phyloP scores from a whole-genome alignment of 495 filamentous ascomycete species.

The Chaetomium fimeti region DNA sequence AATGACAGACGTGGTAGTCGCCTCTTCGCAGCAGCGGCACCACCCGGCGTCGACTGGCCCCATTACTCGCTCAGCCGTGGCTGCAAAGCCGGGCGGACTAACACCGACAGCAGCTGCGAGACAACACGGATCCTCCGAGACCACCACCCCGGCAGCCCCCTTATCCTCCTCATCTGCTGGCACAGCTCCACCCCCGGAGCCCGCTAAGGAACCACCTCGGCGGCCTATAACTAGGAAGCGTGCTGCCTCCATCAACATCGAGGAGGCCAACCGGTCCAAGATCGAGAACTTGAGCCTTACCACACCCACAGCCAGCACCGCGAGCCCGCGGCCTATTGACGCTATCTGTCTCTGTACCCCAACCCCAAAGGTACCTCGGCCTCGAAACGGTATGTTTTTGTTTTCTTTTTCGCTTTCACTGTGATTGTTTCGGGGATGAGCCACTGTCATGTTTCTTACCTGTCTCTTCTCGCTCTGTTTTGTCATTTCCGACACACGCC shows the following conservation, averaged over 20 bases:
- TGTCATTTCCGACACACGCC: background rate
- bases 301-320: conserved; percentile 41
- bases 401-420: background rate
- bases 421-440: background rate
- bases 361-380: conserved; percentile 88
- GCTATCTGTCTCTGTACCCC: conserved; percentile 86
- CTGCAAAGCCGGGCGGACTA: conserved; percentile 23
- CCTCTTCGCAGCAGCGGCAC: conserved; percentile 20
- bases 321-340: conserved; percentile 32
- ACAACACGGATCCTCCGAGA: conserved; percentile 18
- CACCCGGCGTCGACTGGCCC: conserved; percentile 22
- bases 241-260: conserved; percentile 49
- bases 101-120: conserved; percentile 5
- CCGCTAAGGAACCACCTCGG: background rate
- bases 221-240: conserved; percentile 44
- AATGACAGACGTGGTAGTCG: conserved; percentile 34
- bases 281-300: conserved; percentile 43
- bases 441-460: conserved; percentile 24
- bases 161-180: background rate
- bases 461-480: conserved; percentile 21
- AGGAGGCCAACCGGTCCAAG: conserved; percentile 44
- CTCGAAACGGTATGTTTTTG: conserved; percentile 74
- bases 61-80: conserved; percentile 33
- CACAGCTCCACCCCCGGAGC: background rate
- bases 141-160: conserved; percentile 5